Base-by-base conservation (phyloP, 331 rosid species). In the Prunus yedoensis region DNA sequence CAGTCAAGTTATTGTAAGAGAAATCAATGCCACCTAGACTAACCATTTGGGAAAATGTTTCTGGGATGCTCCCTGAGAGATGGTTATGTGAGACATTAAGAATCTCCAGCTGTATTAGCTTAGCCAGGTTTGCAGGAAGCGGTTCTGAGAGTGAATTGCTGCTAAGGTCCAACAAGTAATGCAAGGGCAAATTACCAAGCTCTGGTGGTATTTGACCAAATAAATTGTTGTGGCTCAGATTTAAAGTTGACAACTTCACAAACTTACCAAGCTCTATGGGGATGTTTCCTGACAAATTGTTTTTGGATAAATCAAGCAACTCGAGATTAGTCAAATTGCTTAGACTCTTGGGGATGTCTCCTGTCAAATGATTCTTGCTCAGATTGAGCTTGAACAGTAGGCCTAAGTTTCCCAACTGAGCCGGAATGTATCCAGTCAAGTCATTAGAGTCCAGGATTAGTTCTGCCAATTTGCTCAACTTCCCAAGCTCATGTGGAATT, bases 1-100 rank as follows among this genome's bases (percentile, higher is more conserved):
- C 94, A 1, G 74, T 75, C 66, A 89, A 79, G 27, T 84, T 79
- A 59, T 87, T 91, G 69, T 86, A 77, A 43, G 94, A 89, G 78
- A 87, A 89, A 71, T 91, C 89, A 1, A 82, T 41, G 9, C 81
- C 61, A 35, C 27, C 23, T 59, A 91, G 81, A 63, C 87, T 82
- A 56, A 14, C 0, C 90, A 91, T 85, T 38, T 0, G 0, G 38
- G 75, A 47, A 28, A 77, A 68, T 23, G 89, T 70, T 25, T 45
- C n/a, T 14, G 87, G 90, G 65, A 88, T 88, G 43, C 56, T 21
- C 30, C 90, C 90, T 0, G 83, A 79, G n/a, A 91, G 87, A 52
- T 84, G 82, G 82, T 92, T 92, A 75, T 69, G 88, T 3, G 97
- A 89, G 32, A 85, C 68, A 79, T 90, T 88, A 62, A 93, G 81